These are phyloP conservation scores for Cryptococcus depauperatus DNA, from an alignment of 1,284 basidiomycete genomes.

Conservation along the genomic window DNA sequence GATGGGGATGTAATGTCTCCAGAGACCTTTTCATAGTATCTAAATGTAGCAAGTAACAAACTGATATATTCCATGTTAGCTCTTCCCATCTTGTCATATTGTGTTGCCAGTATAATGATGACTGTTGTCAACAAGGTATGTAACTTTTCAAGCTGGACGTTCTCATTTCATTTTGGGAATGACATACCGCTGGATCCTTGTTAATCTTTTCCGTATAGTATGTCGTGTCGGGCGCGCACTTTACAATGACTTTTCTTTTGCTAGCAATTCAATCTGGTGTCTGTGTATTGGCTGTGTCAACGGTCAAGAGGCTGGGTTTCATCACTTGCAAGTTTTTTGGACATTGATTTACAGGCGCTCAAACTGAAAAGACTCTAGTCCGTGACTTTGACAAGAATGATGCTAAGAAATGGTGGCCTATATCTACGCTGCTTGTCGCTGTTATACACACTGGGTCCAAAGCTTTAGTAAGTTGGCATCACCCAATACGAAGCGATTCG, in stretches of 20 bases:
- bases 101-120: slow-evolving; percentile 91
- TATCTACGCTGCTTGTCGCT: slow-evolving; percentile 80
- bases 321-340: slow-evolving; percentile 55
- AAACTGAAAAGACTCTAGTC: slow-evolving; percentile 42
- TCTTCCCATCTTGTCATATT: slow-evolving; percentile 76
- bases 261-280: slow-evolving; percentile 85
- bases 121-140: slow-evolving; percentile 92
- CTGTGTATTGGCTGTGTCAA: slow-evolving; percentile 67
- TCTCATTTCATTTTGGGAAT: not conserved
- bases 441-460: slow-evolving; percentile 99
- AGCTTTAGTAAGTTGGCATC: slow-evolving; percentile 59
- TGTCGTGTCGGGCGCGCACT: slow-evolving; percentile 85
- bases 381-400: slow-evolving; percentile 76
- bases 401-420: slow-evolving; percentile 88
- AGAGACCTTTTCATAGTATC: too few species aligned
- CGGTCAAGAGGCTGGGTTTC: slow-evolving; percentile 68
- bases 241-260: slow-evolving; percentile 95
- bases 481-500: not conserved
- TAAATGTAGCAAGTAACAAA: not conserved
- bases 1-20: too few species aligned
- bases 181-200: not conserved
- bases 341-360: not conserved
- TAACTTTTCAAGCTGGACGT: too few species aligned
- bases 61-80: slow-evolving; percentile 8
- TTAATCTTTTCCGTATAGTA: slow-evolving; percentile 13